Conservation (phyloP, 352 stramenopile genomes). For the Globisporangium emineosum region DNA sequence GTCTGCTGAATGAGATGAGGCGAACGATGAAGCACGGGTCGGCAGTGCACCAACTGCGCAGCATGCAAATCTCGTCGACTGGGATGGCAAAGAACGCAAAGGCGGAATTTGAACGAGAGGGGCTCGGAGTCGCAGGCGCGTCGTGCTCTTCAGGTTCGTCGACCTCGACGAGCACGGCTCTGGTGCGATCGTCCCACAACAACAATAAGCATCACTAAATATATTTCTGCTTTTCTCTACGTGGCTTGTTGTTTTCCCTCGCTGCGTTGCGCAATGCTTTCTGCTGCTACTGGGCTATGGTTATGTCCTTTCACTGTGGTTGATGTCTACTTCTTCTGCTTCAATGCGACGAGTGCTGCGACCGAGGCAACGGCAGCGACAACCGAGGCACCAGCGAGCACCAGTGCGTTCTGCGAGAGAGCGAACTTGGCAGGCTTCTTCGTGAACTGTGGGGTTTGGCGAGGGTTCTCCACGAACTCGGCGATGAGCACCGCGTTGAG, state of each 20-base stretch:
- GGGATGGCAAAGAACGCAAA: constrained; percentile 10
- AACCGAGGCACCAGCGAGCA: constrained; percentile 30
- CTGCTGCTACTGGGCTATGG: neutral
- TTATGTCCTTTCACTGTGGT: constrained; percentile 6
- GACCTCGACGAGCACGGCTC: constrained; percentile 21
- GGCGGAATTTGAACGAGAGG: constrained; percentile 22
- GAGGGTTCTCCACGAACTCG: constrained; percentile 85
- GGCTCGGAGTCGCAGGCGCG: constrained; percentile 36
- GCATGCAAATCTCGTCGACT: constrained; percentile 27
- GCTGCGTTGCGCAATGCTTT: neutral
- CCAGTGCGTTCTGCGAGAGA: constrained; percentile 34
- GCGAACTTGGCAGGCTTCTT: constrained; percentile 46
- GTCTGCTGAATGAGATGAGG: constrained; percentile 27
- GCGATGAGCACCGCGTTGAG: constrained; percentile 98
- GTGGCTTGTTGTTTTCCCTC: neutral
- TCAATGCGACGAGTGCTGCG: constrained; percentile 32
- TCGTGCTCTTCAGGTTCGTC: constrained; percentile 23
- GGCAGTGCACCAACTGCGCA: constrained; percentile 43
- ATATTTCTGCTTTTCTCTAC: constrained; percentile 13
- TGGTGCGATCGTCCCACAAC: constrained; percentile 32
- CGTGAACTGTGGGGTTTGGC: constrained; percentile 53
- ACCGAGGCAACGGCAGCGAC: constrained; percentile 39
- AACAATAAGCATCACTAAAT: constrained; percentile 36
- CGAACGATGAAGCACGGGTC: constrained; percentile 44
- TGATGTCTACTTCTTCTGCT: constrained; percentile 40